phyloP scores from a whole-genome alignment of 2,329 filamentous ascomycete genomes.

The Ceratocystiopsis minuta region DNA sequence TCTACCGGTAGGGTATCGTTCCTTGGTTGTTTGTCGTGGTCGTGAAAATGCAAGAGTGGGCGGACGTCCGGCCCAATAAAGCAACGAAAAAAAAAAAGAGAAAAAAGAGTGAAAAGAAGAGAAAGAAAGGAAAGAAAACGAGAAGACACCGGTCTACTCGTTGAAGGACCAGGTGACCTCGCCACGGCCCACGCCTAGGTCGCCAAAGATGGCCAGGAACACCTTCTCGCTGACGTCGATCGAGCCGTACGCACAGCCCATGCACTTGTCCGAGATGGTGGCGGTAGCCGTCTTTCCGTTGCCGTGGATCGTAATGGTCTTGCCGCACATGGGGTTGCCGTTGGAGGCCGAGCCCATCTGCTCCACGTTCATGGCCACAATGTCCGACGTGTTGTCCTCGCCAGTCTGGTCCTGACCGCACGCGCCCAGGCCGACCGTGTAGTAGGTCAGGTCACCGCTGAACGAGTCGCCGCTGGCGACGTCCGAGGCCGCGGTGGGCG shows the following conservation, averaged over 20 bases:
- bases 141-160: constrained; percentile 5
- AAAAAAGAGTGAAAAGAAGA: background rate
- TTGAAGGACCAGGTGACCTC: constrained; percentile 16
- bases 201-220: constrained; percentile 34
- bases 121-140: background rate
- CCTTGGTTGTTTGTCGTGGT: background rate
- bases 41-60: too few species aligned
- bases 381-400: constrained; percentile 32
- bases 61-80: too few species aligned
- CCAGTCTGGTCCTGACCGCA: constrained; percentile 48
- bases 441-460: constrained; percentile 58
- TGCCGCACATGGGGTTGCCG: constrained; percentile 52
- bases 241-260: constrained; percentile 37
- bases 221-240: constrained; percentile 30
- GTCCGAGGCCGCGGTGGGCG: constrained; percentile 10
- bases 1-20: background rate
- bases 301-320: constrained; percentile 43
- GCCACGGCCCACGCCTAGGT: constrained; percentile 15
- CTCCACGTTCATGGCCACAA: constrained; percentile 48
- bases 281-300: constrained; percentile 37
- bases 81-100: background rate
- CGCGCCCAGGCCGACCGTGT: constrained; percentile 46
- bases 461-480: constrained; percentile 17
- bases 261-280: constrained; percentile 57
- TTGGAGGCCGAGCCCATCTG: constrained; percentile 50